Percentiles rank a stretch among this genome's conserved stretches.
Evolutionary conservation across 257 asterid genomes (phyloP).

Genomic region (Gentiana macrophylla): DNA sequence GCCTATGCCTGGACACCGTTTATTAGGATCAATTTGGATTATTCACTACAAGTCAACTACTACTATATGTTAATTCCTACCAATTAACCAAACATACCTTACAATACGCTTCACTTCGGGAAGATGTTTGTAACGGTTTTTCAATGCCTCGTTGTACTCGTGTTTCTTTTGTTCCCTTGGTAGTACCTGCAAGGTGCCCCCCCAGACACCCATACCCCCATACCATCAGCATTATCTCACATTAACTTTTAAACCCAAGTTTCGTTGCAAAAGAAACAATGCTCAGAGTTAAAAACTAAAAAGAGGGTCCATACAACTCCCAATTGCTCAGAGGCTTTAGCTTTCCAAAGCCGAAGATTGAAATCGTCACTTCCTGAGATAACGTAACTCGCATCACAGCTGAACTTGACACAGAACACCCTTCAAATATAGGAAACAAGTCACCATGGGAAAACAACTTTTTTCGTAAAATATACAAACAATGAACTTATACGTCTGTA

Average conservation of each 20-base stretch:
- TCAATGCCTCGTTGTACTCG: slow-evolving; percentile 72
- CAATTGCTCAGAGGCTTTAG: slow-evolving; percentile 88
- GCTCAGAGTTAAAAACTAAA: slow-evolving; percentile 9
- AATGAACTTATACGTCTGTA: too few species aligned
- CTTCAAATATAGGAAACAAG: slow-evolving; percentile 23
- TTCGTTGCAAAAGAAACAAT: not conserved
- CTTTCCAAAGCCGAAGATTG: slow-evolving; percentile 96
- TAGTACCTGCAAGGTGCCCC: slow-evolving; percentile 37
- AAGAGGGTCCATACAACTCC: slow-evolving; percentile 66
- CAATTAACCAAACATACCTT: slow-evolving; percentile 35
- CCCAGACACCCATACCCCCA: not conserved
- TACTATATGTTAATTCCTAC: too few species aligned
- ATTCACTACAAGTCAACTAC: not conserved
- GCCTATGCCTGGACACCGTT: slow-evolving; percentile 59
- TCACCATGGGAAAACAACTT: slow-evolving; percentile 4
- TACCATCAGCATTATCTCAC: not conserved
- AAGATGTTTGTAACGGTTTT: slow-evolving; percentile 91
- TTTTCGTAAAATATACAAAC: too few species aligned
- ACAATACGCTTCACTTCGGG: slow-evolving; percentile 78
- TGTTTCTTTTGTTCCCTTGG: slow-evolving; percentile 90
- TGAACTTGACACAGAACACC: slow-evolving; percentile 94
- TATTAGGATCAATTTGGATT: not conserved
- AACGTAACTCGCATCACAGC: slow-evolving; percentile 71
- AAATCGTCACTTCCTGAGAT: slow-evolving; percentile 96
- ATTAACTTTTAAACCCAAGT: not conserved